Evolutionary conservation across 345 rosid genomes (phyloP), one percentile per base, ranked within the genome.

Genomic region (Citrus cavaleriei): DNA sequence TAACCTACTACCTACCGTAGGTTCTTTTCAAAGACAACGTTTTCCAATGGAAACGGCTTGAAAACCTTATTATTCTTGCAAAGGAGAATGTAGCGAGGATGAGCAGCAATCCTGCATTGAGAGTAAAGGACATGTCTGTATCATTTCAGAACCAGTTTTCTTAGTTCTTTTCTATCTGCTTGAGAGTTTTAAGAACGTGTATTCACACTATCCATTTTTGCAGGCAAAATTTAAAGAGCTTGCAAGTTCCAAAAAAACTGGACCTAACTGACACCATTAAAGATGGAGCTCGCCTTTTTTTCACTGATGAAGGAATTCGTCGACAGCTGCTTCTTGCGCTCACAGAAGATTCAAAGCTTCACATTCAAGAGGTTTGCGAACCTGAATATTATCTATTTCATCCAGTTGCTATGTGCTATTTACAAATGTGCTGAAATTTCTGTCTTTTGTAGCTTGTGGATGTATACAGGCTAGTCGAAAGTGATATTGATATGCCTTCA

Each of bases 331-430:
- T 95, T 77, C 91, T 93, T 80, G 99, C 99, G 37, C 73, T 93
- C 67, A 95, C 99, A 24, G 98, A 95, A 85, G 99, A 93, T 78
- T 93, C 97, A 3, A 95, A 88, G 85, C 99, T 95, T 89, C 99
- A 93, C 68, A 83, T 95, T 80, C 90, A 92, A 88, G 99, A 95
- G 99, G 98, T 91, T 30, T 67, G 82, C 25, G 5, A 28, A 61
- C 74, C 42, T 46, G 6, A 62, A 28, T 32, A 28, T 25, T n/a
- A 74, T 16, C 75, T n/a, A 24, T 49, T 78, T 14, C 14, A 59
- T 58, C 37, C 60, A 46, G 2, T n/a, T 30, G 28, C 57, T 72
- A 62, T 66, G 54, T 73, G 51, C 61, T 61, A 64, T 69, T 32
- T 22, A 38, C 40, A 75, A 71, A 76, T 66, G 22, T 72, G 34